phyloP scores from a whole-genome alignment of 2,329 filamentous ascomycete species.

The Cladophialophora exuberans region DNA sequence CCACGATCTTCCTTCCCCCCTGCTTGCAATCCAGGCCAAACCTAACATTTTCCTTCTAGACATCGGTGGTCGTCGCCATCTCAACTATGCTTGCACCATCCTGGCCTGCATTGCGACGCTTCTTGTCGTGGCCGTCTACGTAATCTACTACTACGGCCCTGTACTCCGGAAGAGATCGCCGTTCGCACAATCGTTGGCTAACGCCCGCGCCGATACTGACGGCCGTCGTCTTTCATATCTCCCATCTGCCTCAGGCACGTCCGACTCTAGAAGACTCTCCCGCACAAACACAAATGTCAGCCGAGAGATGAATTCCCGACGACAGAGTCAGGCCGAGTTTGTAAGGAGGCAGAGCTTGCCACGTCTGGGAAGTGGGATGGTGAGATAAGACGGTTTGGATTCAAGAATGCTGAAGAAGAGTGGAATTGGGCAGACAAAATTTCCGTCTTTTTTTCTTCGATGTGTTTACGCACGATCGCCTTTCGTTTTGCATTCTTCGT shows the following conservation, averaged over 20 bases:
- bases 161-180: slow-evolving; percentile 62
- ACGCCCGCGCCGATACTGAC: slow-evolving; percentile 41
- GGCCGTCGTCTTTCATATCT: slow-evolving; percentile 41
- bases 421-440: too few species aligned
- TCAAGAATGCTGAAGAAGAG: too few species aligned
- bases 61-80: slow-evolving; percentile 57
- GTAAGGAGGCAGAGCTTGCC: slow-evolving; percentile 22
- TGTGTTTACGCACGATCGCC: too few species aligned
- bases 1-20: not conserved
- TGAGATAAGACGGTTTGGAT: too few species aligned
- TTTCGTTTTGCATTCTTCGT: too few species aligned
- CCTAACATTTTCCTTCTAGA: slow-evolving; percentile 39
- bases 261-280: slow-evolving; percentile 22
- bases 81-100: slow-evolving; percentile 66
- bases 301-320: slow-evolving; percentile 20
- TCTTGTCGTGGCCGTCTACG: slow-evolving; percentile 66
- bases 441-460: too few species aligned
- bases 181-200: slow-evolving; percentile 66
- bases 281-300: slow-evolving; percentile 17
- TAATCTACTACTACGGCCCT: slow-evolving; percentile 69
- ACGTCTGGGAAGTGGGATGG: slow-evolving; percentile 14
- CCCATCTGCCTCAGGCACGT: slow-evolving; percentile 32
- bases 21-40: slow-evolving; percentile 5
- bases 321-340: slow-evolving; percentile 26
- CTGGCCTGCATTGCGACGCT: slow-evolving; percentile 65